phyloP scores from a whole-genome alignment of 495 filamentous ascomycete species.

The Lophiotrema nucula region DNA sequence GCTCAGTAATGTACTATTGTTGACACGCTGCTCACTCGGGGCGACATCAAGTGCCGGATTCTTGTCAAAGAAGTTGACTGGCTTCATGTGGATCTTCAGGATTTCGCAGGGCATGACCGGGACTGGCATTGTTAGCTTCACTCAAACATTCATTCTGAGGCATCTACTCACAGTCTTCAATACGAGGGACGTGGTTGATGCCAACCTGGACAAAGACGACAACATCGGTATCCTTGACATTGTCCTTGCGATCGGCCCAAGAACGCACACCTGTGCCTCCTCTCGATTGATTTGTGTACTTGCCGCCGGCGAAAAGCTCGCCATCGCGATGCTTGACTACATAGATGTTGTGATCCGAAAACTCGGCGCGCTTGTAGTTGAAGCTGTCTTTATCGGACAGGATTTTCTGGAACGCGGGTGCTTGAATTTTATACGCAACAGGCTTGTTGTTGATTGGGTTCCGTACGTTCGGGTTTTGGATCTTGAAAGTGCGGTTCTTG shows the following conservation, averaged over 20 bases:
- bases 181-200: constrained; percentile 44
- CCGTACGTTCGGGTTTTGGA: constrained; percentile 63
- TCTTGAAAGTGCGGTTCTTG: constrained; percentile 73
- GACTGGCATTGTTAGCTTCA: constrained; percentile 17
- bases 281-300: constrained; percentile 82
- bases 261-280: constrained; percentile 53
- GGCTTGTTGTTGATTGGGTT: constrained; percentile 71
- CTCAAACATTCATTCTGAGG: no score
- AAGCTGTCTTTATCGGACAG: constrained; percentile 66
- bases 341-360: constrained; percentile 78
- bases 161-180: constrained; percentile 53
- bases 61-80: constrained; percentile 67
- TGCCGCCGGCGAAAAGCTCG: constrained; percentile 78
- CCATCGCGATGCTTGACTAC: constrained; percentile 74
- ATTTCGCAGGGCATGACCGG: constrained; percentile 65
- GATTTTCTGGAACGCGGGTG: constrained; percentile 75
- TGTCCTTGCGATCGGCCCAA: constrained; percentile 45
- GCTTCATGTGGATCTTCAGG: constrained; percentile 60
- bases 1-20: constrained; percentile 49
- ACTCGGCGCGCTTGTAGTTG: constrained; percentile 75
- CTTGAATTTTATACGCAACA: constrained; percentile 74
- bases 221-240: constrained; percentile 45
- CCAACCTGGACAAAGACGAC: constrained; percentile 48
- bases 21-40: constrained; percentile 53
- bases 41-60: constrained; percentile 78